A percentile compares a stretch with the other conserved stretches of the same genome.
These are phyloP conservation scores for Ogataea henricii DNA, from an alignment of 805 yeast species.

Conservation along the genomic window DNA sequence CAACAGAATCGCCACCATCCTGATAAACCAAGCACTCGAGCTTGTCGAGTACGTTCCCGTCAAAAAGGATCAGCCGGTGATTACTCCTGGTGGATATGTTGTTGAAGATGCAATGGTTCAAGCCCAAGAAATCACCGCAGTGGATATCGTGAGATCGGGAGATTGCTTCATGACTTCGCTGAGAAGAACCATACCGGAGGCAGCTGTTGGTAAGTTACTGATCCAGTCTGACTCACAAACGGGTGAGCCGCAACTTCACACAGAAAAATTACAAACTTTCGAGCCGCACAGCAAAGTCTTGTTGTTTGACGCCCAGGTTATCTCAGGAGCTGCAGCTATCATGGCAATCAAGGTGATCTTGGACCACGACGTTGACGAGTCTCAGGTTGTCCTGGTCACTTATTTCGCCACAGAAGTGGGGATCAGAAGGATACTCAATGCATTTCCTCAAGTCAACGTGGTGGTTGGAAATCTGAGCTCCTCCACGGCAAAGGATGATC, in stretches of 20 bases:
- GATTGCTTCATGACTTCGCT: conserved; percentile 86
- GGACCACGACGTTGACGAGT: conserved; percentile 71
- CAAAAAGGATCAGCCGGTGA: conserved; percentile 17
- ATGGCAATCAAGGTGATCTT: conserved; percentile 89
- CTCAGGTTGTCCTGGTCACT: conserved; percentile 66
- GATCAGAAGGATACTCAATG: conserved; percentile 66
- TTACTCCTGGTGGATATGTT: conserved; percentile 44
- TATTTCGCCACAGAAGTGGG: conserved; percentile 82
- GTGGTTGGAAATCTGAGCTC: conserved; percentile 68
- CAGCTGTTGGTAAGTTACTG: conserved; percentile 76
- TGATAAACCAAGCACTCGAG: conserved; percentile 71
- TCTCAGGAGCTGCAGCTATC: conserved; percentile 90
- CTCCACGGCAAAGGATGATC: conserved; percentile 22
- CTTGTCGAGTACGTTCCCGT: conserved; percentile 43
- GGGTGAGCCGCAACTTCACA: conserved; percentile 92
- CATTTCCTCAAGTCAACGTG: conserved; percentile 68
- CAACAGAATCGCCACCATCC: conserved; percentile 72
- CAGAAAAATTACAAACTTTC: conserved; percentile 64
- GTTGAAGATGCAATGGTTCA: conserved; percentile 34
- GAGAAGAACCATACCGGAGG: conserved; percentile 73
- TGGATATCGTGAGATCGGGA: conserved; percentile 85
- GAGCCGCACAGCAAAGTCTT: conserved; percentile 48
- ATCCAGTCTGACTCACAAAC: conserved; percentile 87
- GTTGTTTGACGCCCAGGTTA: conserved; percentile 82
- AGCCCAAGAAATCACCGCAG: conserved; percentile 61